Evolutionary conservation across 805 yeast species (phyloP).

Genomic region (Nakazawaea wyomingensis): DNA sequence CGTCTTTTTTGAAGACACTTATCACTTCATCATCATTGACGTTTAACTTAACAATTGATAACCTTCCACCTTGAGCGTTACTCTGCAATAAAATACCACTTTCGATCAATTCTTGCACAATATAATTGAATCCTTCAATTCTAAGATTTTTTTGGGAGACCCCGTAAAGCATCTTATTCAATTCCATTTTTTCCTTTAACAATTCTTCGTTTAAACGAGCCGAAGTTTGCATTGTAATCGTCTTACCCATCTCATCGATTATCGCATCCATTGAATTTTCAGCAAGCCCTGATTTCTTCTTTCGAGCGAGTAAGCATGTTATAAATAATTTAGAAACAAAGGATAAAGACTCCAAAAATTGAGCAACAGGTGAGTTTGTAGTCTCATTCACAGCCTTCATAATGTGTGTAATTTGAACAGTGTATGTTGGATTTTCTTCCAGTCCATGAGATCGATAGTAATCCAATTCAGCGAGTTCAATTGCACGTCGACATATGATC

Average conservation of each 20-base stretch:
- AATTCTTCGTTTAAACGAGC: slow-evolving; percentile 17
- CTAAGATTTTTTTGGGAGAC: slow-evolving; percentile 25
- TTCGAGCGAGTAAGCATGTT: slow-evolving; percentile 59
- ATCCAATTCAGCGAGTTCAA: slow-evolving; percentile 76
- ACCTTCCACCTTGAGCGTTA: slow-evolving; percentile 61
- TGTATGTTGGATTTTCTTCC: slow-evolving; percentile 28
- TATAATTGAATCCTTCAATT: slow-evolving; percentile 52
- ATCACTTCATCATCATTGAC: slow-evolving; percentile 67
- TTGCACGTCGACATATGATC: slow-evolving; percentile 81
- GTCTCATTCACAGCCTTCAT: slow-evolving; percentile 77
- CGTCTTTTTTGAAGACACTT: slow-evolving; percentile 55
- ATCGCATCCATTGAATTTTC: slow-evolving; percentile 74
- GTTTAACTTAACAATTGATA: slow-evolving; percentile 56
- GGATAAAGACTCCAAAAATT: slow-evolving; percentile 54
- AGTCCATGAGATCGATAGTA: slow-evolving; percentile 31
- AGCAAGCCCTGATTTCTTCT: slow-evolving; percentile 61
- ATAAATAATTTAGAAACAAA: slow-evolving; percentile 68
- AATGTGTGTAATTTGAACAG: slow-evolving; percentile 69
- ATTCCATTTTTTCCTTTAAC: slow-evolving; percentile 19
- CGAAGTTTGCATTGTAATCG: slow-evolving; percentile 12
- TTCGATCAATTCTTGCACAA: slow-evolving; percentile 68
- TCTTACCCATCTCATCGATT: slow-evolving; percentile 60
- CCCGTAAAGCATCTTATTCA: slow-evolving; percentile 23
- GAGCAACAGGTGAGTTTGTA: slow-evolving; percentile 64
- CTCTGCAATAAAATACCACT: slow-evolving; percentile 74